Conservation (phyloP, 2,329 filamentous ascomycete species). For the Colletotrichum acutatum region DNA sequence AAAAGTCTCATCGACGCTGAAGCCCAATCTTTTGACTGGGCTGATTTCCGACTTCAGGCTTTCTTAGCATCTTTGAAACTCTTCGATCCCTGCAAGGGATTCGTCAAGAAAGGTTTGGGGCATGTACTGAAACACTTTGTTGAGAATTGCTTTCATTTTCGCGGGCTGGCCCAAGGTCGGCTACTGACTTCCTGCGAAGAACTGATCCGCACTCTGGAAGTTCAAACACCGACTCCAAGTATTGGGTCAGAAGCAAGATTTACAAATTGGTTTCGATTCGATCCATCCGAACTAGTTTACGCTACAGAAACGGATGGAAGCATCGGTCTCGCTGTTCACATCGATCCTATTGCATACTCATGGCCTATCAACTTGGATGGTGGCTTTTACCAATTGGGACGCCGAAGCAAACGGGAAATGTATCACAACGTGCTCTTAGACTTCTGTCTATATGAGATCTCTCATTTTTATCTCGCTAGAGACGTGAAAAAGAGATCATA, state of each 20-base stretch:
- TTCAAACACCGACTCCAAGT: not conserved
- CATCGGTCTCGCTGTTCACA: not conserved
- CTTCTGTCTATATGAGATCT: not conserved
- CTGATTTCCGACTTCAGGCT: not conserved
- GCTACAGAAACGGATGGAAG: not conserved
- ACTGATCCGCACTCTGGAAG: not conserved
- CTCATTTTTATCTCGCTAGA: fast-evolving
- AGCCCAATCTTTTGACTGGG: not conserved
- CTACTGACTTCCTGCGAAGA: not conserved
- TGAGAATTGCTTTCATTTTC: not conserved
- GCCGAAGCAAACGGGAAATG: not conserved
- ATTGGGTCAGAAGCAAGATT: not conserved
- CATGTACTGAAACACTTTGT: fast-evolving
- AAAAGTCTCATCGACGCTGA: not conserved
- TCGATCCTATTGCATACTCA: not conserved
- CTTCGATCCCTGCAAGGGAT: not conserved
- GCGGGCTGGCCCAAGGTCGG: not conserved
- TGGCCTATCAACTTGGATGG: not conserved
- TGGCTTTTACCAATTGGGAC: not conserved
- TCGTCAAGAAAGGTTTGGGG: not conserved
- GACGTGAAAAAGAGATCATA: not conserved
- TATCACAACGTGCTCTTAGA: not conserved
- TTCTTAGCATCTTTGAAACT: not conserved
- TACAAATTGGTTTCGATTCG: not conserved
- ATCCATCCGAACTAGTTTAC: not conserved